A percentile compares a stretch with the other conserved stretches of the same genome.
These are phyloP conservation scores for Eutypa lata DNA, from an alignment of 2,329 filamentous ascomycete species.

Conservation along the genomic window DNA sequence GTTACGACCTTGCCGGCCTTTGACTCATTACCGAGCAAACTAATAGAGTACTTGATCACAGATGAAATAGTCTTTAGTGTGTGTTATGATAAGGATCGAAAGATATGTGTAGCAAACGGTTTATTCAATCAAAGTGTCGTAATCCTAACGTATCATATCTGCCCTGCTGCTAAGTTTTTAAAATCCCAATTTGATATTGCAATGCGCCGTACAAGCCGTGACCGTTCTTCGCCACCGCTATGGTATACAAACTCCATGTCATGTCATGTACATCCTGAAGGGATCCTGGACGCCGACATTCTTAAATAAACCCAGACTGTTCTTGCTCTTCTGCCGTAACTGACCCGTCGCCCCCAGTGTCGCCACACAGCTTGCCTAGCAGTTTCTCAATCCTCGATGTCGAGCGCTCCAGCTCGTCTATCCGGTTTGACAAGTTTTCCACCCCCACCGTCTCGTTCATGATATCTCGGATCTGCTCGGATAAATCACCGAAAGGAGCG, in stretches of 20 bases:
- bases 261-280: too few species aligned
- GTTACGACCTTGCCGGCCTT: background rate
- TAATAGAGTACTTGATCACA: too few species aligned
- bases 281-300: background rate
- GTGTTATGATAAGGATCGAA: too few species aligned
- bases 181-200: too few species aligned
- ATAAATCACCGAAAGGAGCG: conserved; percentile 47
- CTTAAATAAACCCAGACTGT: conserved; percentile 18
- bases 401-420: conserved; percentile 49
- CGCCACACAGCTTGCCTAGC: conserved; percentile 34
- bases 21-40: background rate
- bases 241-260: too few species aligned
- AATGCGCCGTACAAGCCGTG: too few species aligned
- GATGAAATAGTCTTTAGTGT: too few species aligned
- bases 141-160: too few species aligned
- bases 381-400: conserved; percentile 48
- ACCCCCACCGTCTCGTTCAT: conserved; percentile 45
- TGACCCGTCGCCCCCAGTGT: conserved; percentile 11
- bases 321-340: conserved; percentile 20
- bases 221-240: too few species aligned
- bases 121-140: too few species aligned
- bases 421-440: conserved; percentile 39
- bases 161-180: too few species aligned
- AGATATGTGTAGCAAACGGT: too few species aligned
- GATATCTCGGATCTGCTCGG: conserved; percentile 47